A percentile compares a stretch with the other conserved stretches of the same genome.
Evolutionary conservation across 306 rosid species (phyloP).

Genomic region (Trichosanthes truncata): DNA sequence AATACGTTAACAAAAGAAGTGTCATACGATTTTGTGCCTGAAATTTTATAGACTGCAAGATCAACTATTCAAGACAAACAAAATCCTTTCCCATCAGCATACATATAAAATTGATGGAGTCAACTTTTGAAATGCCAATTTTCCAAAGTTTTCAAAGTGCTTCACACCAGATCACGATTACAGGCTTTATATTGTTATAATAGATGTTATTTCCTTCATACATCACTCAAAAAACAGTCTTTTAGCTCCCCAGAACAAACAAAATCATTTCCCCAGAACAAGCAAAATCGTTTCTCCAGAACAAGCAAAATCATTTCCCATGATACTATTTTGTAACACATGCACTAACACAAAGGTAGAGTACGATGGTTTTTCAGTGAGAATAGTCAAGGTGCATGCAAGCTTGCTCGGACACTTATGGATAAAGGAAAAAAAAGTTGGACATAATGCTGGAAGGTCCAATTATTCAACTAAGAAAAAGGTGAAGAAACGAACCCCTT

Average conservation of each 20-base stretch:
- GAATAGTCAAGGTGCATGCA: too few species aligned
- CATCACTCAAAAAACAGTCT: neutral
- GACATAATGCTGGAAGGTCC: neutral
- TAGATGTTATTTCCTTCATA: too few species aligned
- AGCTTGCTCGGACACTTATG: too few species aligned
- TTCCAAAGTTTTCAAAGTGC: too few species aligned
- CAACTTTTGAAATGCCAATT: too few species aligned
- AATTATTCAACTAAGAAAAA: neutral
- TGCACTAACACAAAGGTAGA: neutral
- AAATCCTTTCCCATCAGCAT: neutral
- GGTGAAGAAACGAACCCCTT: neutral
- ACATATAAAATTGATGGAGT: too few species aligned
- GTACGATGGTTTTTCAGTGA: too few species aligned
- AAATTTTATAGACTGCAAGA: neutral
- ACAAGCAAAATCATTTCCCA: too few species aligned
- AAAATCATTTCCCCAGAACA: too few species aligned
- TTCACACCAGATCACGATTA: too few species aligned
- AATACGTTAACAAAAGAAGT: neutral
- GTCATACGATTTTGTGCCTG: neutral
- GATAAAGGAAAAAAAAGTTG: too few species aligned
- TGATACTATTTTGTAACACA: neutral
- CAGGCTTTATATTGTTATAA: neutral
- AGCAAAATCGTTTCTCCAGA: too few species aligned
- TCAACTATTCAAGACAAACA: neutral
- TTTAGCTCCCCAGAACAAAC: neutral